Evolutionary conservation across 108 stramenopile species (phyloP).

Genomic region (Conticribra guillardii): DNA sequence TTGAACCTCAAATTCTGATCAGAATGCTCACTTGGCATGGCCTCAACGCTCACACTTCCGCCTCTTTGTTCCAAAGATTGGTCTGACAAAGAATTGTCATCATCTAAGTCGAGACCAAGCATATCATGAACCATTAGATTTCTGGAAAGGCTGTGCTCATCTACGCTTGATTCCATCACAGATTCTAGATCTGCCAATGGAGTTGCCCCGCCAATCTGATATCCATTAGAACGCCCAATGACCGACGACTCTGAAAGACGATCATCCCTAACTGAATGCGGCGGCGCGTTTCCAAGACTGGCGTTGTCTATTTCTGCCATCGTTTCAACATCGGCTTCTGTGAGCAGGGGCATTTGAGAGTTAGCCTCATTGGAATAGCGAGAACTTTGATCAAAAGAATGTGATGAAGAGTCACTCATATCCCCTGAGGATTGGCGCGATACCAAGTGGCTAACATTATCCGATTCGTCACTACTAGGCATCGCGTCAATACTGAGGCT

Average conservation of each 20-base stretch:
- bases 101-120: not conserved
- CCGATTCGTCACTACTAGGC: slow-evolving; percentile 5
- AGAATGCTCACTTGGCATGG: slow-evolving; percentile 29
- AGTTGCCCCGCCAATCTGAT: slow-evolving; percentile 9
- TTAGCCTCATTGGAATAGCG: slow-evolving; percentile 1
- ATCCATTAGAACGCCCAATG: slow-evolving; percentile 16
- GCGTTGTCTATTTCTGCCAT: slow-evolving; percentile 43
- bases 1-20: slow-evolving; percentile 19
- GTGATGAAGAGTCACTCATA: slow-evolving; percentile 10
- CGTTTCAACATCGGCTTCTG: slow-evolving; percentile 33
- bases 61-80: not conserved
- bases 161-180: too few relatives aligned
- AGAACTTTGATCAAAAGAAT: slow-evolving; percentile 7
- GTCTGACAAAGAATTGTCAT: slow-evolving; percentile 4
- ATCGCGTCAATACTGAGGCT: slow-evolving; percentile 12
- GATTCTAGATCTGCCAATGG: slow-evolving; percentile 7
- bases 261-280: slow-evolving; percentile 40
- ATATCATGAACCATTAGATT: not conserved
- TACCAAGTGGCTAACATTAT: slow-evolving; percentile 10
- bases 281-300: slow-evolving; percentile 35
- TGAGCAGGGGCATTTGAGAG: slow-evolving; percentile 13
- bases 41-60: slow-evolving; percentile 30
- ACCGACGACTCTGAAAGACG: slow-evolving; percentile 33
- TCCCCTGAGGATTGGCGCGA: slow-evolving; percentile 13
- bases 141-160: slow-evolving; percentile 12